phyloP scores from a whole-genome alignment of 2,329 filamentous ascomycete genomes.

The Fusarium heterosporum region DNA sequence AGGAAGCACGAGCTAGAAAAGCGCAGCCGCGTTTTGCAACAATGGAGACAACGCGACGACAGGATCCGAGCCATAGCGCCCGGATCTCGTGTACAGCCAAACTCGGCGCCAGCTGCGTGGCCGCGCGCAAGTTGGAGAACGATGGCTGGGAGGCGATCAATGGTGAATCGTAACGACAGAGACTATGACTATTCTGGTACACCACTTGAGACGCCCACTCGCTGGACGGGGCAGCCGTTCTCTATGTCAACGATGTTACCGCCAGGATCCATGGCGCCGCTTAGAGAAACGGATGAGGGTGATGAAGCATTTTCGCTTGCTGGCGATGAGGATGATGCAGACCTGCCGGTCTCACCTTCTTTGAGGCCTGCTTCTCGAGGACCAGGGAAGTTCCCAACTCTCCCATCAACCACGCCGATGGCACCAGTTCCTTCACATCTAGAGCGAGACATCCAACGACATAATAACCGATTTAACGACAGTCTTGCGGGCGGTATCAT shows the following conservation, averaged over 20 bases:
- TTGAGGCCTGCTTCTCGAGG: constrained; percentile 37
- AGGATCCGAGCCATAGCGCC: constrained; percentile 22
- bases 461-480: constrained; percentile 20
- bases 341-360: constrained; percentile 38
- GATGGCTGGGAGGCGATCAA: constrained; percentile 43
- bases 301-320: constrained; percentile 39
- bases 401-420: constrained; percentile 58
- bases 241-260: constrained; percentile 51
- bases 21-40: constrained; percentile 48
- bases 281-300: constrained; percentile 50
- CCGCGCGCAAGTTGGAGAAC: constrained; percentile 46
- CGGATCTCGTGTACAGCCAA: constrained; percentile 22
- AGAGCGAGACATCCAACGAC: constrained; percentile 51
- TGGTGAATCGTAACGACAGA: constrained; percentile 40
- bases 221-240: constrained; percentile 58
- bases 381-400: constrained; percentile 32
- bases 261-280: constrained; percentile 48
- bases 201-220: constrained; percentile 58
- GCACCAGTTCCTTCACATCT: constrained; percentile 58
- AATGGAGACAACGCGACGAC: constrained; percentile 48
- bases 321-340: constrained; percentile 44
- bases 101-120: constrained; percentile 25
- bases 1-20: constrained; percentile 51
- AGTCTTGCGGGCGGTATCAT: background rate
- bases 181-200: constrained; percentile 37